Conservation (phyloP, 306 rosid species). For the Prunus davidiana region DNA sequence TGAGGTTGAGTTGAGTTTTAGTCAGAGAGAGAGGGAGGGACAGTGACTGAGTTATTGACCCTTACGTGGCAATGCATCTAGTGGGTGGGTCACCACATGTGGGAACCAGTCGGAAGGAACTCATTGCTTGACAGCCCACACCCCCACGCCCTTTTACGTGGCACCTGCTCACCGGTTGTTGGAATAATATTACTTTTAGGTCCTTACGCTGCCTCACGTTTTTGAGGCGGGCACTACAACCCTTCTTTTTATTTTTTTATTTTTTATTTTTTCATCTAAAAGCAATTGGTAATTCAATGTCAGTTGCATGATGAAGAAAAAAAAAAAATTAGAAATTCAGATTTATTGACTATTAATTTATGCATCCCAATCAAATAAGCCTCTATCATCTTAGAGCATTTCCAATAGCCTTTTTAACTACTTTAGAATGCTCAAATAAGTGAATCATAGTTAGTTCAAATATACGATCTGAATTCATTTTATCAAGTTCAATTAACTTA, state of each 20-base stretch:
- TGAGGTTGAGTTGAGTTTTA: neutral
- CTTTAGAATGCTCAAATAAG: fast-evolving
- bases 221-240: no score
- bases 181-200: neutral
- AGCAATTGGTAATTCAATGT: no score
- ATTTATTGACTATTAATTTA: no score
- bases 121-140: conserved; percentile 15
- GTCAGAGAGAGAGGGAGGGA: neutral
- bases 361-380: no score
- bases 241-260: no score
- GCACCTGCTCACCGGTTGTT: neutral
- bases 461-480: no score
- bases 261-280: no score
- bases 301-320: no score
- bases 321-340: no score
- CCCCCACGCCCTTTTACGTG: neutral
- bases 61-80: neutral
- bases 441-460: no score
- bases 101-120: neutral
- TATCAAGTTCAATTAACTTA: no score
- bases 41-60: neutral
- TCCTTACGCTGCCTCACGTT: neutral
- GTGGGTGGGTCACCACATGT: conserved; percentile 7
- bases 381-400: no score
- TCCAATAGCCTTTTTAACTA: fast-evolving